phyloP scores from a whole-genome alignment of 306 rosid genomes.

The Pachyrhizus erosus region DNA sequence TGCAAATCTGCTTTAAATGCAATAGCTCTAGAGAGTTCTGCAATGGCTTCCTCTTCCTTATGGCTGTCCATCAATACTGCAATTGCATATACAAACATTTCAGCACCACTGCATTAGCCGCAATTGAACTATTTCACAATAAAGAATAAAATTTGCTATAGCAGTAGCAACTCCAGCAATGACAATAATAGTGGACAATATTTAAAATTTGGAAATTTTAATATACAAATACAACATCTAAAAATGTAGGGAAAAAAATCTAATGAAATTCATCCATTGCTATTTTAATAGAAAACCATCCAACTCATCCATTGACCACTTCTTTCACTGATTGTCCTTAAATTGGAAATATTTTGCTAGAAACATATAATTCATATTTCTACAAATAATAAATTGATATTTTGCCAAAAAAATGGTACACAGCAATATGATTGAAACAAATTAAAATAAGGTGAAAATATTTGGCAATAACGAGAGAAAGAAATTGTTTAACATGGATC shows the following conservation, averaged over 20 bases:
- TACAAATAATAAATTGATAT: not conserved
- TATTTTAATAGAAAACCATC: not conserved
- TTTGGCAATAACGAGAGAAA: not conserved
- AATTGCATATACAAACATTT: slow-evolving; percentile 21
- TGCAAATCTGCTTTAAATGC: slow-evolving; percentile 93
- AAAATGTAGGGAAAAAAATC: too few species aligned
- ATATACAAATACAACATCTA: not conserved
- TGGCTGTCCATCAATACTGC: slow-evolving; percentile 90
- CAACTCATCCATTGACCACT: not conserved
- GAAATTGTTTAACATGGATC: not conserved
- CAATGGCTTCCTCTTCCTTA: slow-evolving; percentile 88
- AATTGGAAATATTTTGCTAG: too few species aligned
- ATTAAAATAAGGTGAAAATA: not conserved
- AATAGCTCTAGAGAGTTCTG: slow-evolving; percentile 83
- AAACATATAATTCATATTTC: too few species aligned
- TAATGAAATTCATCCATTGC: too few species aligned
- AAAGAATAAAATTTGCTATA: not conserved
- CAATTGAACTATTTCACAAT: slow-evolving; percentile 16
- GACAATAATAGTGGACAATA: not conserved
- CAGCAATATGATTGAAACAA: not conserved
- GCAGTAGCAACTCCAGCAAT: not conserved
- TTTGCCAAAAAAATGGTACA: not conserved
- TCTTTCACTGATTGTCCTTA: too few species aligned
- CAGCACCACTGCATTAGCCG: not conserved
- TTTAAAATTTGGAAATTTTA: not conserved